phyloP scores from a whole-genome alignment of 2,329 filamentous ascomycete genomes.

The Aspergillus sp. region DNA sequence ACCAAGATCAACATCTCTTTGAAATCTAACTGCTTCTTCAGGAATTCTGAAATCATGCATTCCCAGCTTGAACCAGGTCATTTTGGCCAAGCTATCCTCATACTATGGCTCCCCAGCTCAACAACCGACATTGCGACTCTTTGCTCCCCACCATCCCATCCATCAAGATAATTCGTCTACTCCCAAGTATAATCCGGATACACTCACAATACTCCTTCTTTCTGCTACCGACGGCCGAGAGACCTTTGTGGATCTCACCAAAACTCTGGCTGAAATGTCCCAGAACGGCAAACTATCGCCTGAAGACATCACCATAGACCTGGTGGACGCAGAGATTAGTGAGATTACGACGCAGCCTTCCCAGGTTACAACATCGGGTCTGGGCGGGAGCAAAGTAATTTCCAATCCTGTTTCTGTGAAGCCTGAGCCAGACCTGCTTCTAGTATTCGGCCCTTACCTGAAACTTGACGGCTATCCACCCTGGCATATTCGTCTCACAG shows the following conservation, averaged over 20 bases:
- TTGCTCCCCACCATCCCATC: slow-evolving; percentile 67
- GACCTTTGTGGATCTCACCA: slow-evolving; percentile 91
- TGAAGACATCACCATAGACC: slow-evolving; percentile 76
- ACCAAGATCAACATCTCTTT: background rate
- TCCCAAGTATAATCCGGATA: slow-evolving; percentile 23
- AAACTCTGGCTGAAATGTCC: slow-evolving; percentile 91
- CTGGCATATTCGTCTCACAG: slow-evolving; percentile 91
- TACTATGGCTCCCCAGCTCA: slow-evolving; percentile 74
- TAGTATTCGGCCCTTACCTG: slow-evolving; percentile 81
- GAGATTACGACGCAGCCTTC: slow-evolving; percentile 49
- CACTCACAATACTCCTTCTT: slow-evolving; percentile 70
- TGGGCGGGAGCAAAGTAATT: background rate
- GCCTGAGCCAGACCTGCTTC: slow-evolving; percentile 82
- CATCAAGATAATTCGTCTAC: slow-evolving; percentile 23
- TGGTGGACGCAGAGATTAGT: slow-evolving; percentile 85
- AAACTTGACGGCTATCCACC: slow-evolving; percentile 90
- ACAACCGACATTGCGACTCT: slow-evolving; percentile 70
- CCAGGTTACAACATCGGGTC: slow-evolving; percentile 9
- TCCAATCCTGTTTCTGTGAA: slow-evolving; percentile 56
- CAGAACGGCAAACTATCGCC: slow-evolving; percentile 81
- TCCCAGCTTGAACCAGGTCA: slow-evolving; percentile 75
- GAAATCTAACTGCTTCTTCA: slow-evolving; percentile 35
- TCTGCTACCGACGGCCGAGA: slow-evolving; percentile 87
- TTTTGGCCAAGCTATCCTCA: slow-evolving; percentile 74
- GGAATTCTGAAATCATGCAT: slow-evolving; percentile 88